Conservation (phyloP, 2,329 filamentous ascomycete genomes). For the Byssochlamys sp. region DNA sequence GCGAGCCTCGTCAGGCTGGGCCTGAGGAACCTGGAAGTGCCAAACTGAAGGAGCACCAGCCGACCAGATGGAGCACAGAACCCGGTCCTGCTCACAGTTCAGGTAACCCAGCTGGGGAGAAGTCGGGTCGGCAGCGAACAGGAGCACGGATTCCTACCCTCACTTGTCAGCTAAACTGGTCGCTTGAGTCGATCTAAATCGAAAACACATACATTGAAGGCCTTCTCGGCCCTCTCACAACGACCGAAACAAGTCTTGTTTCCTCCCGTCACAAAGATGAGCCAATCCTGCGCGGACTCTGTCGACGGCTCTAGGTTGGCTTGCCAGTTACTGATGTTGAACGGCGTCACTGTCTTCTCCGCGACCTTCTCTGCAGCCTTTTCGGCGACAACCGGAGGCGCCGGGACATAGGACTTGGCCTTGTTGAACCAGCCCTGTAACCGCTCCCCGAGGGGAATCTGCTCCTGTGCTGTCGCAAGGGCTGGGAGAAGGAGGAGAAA, state of each 20-base stretch:
- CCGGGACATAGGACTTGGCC: conserved; percentile 47
- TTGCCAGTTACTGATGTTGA: conserved; percentile 51
- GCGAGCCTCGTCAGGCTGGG: conserved; percentile 44
- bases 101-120: conserved; percentile 49
- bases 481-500: conserved; percentile 40
- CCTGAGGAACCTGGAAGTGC: conserved; percentile 48
- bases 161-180: conserved; percentile 6
- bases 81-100: conserved; percentile 49
- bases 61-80: conserved; percentile 54
- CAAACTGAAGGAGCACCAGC: conserved; percentile 47
- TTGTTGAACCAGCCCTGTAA: conserved; percentile 40
- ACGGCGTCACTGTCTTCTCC: conserved; percentile 40
- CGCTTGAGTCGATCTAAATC: neutral
- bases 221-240: conserved; percentile 46
- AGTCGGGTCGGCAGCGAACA: conserved; percentile 45
- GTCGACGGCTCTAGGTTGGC: conserved; percentile 37
- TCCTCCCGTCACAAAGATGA: conserved; percentile 53
- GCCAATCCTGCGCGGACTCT: conserved; percentile 43
- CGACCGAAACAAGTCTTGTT: conserved; percentile 56
- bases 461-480: conserved; percentile 49
- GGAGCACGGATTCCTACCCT: conserved; percentile 41
- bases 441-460: conserved; percentile 42
- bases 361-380: conserved; percentile 42
- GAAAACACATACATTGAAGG: conserved; percentile 36
- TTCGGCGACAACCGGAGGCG: conserved; percentile 27